Conservation (phyloP, 768 basidiomycete species). For the Gymnopilus junonius region DNA sequence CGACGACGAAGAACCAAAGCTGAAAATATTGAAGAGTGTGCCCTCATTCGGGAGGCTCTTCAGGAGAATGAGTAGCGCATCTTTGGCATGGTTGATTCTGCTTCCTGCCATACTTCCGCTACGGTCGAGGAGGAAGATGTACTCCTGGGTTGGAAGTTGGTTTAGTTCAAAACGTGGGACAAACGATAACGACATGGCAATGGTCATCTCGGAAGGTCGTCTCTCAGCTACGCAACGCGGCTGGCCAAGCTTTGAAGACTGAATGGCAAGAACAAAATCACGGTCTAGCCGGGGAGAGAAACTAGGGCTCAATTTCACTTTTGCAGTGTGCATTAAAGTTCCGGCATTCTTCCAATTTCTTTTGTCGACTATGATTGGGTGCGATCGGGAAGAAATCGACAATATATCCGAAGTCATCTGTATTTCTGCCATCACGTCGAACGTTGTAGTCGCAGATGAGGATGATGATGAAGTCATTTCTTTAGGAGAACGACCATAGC, state of each 20-base stretch:
- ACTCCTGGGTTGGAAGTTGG: background rate
- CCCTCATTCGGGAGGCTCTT: slow-evolving; percentile 9
- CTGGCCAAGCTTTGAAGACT: background rate
- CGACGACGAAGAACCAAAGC: background rate
- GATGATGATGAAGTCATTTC: background rate
- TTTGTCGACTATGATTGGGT: background rate
- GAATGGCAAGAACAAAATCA: slow-evolving; percentile 8
- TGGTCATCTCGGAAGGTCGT: background rate
- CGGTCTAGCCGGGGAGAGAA: background rate
- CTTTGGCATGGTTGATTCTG: slow-evolving; percentile 4
- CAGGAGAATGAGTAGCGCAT: slow-evolving; percentile 1
- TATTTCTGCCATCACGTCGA: background rate
- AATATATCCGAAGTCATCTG: slow-evolving; percentile 1
- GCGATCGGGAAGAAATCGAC: background rate
- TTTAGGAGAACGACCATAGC: background rate
- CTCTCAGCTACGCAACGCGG: slow-evolving; percentile 9
- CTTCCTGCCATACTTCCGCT: slow-evolving; percentile 2
- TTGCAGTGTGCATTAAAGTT: background rate
- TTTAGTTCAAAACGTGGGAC: slow-evolving; percentile 5
- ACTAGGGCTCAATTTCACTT: background rate
- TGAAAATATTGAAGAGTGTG: slow-evolving; percentile 1
- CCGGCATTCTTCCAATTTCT: background rate
- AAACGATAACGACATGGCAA: slow-evolving; percentile 7
- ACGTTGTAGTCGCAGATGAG: background rate
- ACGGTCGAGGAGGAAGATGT: slow-evolving; percentile 9